Percentiles rank a stretch among this genome's conserved stretches.
Conservation (phyloP, 1,139 yeast genomes). For the Starmera stellimalicola region DNA sequence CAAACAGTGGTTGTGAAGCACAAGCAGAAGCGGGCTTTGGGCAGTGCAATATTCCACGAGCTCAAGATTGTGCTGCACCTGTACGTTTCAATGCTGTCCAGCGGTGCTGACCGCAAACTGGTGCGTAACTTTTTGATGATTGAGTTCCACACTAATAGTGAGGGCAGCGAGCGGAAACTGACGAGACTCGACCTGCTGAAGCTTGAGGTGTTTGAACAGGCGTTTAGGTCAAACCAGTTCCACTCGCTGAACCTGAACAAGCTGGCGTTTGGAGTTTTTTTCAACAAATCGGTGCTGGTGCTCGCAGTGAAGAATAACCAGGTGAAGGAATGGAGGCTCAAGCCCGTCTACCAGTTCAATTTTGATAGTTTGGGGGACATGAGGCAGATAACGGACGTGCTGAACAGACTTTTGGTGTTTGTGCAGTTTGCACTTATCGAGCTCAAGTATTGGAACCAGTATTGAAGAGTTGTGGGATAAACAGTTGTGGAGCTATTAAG, state of each 20-base stretch:
- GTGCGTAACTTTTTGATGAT: background rate
- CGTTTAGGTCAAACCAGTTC: background rate
- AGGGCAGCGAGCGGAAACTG: background rate
- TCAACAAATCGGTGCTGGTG: background rate
- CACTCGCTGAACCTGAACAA: background rate
- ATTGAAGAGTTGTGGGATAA: no score
- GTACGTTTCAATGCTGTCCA: background rate
- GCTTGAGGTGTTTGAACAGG: background rate
- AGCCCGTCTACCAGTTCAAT: background rate
- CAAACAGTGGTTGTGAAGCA: background rate
- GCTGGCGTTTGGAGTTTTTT: background rate
- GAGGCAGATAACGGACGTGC: background rate
- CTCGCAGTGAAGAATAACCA: background rate
- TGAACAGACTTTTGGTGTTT: slow-evolving; percentile 1
- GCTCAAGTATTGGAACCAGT: background rate
- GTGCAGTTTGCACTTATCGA: slow-evolving; percentile 2
- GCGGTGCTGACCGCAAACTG: background rate
- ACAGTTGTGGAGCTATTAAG: no score
- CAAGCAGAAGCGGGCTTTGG: background rate
- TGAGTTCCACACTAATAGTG: background rate
- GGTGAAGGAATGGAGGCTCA: background rate
- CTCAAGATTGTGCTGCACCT: background rate
- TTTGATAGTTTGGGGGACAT: background rate
- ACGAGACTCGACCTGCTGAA: background rate
- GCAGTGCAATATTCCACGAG: background rate